Conservation (phyloP, 2,329 filamentous ascomycete species). For the Alternaria tenuissima region DNA sequence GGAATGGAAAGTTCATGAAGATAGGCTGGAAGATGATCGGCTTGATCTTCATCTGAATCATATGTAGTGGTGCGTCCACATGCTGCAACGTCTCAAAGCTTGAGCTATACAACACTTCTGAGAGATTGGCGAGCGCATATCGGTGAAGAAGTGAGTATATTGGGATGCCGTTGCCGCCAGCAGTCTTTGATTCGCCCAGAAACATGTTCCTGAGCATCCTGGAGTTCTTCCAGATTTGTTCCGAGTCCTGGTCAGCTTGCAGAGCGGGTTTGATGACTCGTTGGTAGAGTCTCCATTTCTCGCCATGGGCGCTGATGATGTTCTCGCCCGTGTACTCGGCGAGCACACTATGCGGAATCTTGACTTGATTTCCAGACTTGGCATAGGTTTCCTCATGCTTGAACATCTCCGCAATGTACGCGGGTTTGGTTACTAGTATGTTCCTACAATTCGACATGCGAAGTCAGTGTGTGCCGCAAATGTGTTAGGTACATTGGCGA, state of each 20-base stretch:
- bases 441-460: slow-evolving; percentile 31
- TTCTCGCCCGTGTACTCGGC: slow-evolving; percentile 46
- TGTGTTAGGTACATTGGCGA: neutral
- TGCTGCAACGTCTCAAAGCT: slow-evolving; percentile 37
- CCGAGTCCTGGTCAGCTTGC: slow-evolving; percentile 37
- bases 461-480: neutral
- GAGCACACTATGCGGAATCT: slow-evolving; percentile 43
- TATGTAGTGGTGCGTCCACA: slow-evolving; percentile 28
- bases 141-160: slow-evolving; percentile 49
- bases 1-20: slow-evolving; percentile 38
- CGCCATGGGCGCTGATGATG: slow-evolving; percentile 45
- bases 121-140: slow-evolving; percentile 50
- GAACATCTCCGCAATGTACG: slow-evolving; percentile 54
- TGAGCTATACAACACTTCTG: slow-evolving; percentile 16
- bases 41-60: slow-evolving; percentile 36
- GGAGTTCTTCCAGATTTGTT: slow-evolving; percentile 32
- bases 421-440: slow-evolving; percentile 56
- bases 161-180: slow-evolving; percentile 28
- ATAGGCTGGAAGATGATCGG: slow-evolving; percentile 38
- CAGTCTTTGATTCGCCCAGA: slow-evolving; percentile 35
- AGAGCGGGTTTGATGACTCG: slow-evolving; percentile 43
- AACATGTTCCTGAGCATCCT: slow-evolving; percentile 34
- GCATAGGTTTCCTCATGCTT: slow-evolving; percentile 43
- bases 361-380: slow-evolving; percentile 44
- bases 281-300: slow-evolving; percentile 43